These are phyloP conservation scores for Nakazawaea pomicola DNA, from an alignment of 805 yeast species.

Conservation along the genomic window DNA sequence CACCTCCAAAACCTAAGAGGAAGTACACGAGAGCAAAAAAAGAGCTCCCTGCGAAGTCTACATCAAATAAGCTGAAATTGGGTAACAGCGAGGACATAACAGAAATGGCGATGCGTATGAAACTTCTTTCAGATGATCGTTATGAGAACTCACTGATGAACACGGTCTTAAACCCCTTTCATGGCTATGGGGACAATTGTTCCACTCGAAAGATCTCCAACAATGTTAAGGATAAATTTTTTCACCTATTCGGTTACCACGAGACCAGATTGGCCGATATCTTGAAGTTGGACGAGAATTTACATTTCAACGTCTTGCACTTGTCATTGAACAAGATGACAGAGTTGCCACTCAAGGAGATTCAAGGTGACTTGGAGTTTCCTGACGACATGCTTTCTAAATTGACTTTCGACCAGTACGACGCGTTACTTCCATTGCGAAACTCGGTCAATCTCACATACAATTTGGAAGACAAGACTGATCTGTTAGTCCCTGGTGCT, in stretches of 20 bases:
- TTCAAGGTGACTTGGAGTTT: slow-evolving; percentile 4
- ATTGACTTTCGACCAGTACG: slow-evolving; percentile 21
- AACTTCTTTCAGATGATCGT: slow-evolving; percentile 7
- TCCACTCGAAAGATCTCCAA: not conserved
- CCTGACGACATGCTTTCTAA: slow-evolving; percentile 14
- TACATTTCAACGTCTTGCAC: slow-evolving; percentile 44
- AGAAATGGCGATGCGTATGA: too few relatives aligned
- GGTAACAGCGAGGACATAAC: too few relatives aligned
- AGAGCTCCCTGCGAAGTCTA: too few relatives aligned
- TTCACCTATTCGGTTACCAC: slow-evolving; percentile 46
- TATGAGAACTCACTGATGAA: slow-evolving; percentile 8
- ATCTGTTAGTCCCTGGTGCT: slow-evolving; percentile 16
- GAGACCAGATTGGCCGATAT: slow-evolving; percentile 35
- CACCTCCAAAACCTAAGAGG: slow-evolving; percentile 12
- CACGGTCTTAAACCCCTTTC: slow-evolving; percentile 4
- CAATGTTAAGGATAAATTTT: slow-evolving; percentile 34
- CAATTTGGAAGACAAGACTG: slow-evolving; percentile 13
- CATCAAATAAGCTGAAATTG: not conserved
- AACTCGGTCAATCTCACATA: slow-evolving; percentile 17
- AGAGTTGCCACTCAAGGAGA: slow-evolving; percentile 14
- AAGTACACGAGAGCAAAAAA: too few relatives aligned
- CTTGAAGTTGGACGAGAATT: slow-evolving; percentile 39
- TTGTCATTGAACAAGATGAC: slow-evolving; percentile 29
- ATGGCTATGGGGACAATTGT: not conserved
- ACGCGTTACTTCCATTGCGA: slow-evolving; percentile 20